Conservation (phyloP, 805 yeast genomes). For the Saccharomyces eubayanus region DNA sequence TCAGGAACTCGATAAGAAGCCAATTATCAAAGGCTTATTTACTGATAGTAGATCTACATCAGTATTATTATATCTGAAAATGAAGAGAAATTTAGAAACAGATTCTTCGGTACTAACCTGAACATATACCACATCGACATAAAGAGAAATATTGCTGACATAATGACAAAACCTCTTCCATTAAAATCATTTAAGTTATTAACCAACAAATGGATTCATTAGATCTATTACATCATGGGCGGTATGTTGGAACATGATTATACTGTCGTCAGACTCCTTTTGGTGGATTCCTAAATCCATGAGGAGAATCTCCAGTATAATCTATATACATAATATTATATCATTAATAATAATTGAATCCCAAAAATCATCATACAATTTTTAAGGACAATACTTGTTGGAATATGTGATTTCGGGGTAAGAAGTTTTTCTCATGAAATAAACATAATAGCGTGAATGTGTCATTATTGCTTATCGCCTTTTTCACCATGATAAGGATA, state of each 20-base stretch:
- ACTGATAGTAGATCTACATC: constrained; percentile 2
- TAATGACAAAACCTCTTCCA: constrained; percentile 2
- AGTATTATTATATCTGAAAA: neutral
- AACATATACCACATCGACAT: constrained; percentile 2
- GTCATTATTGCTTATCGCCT: too few species aligned
- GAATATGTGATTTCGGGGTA: too few species aligned
- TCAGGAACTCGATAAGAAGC: neutral
- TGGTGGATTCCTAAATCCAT: neutral
- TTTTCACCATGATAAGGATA: too few species aligned
- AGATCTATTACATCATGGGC: neutral
- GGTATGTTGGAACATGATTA: neutral
- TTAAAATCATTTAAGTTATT: neutral
- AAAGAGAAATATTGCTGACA: constrained; percentile 1
- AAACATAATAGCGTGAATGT: too few species aligned
- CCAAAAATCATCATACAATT: too few species aligned
- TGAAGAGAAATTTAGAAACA: constrained; percentile 1
- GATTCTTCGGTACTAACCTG: constrained; percentile 4
- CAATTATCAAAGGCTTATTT: neutral
- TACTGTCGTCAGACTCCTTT: neutral
- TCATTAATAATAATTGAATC: too few species aligned
- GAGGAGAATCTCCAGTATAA: neutral
- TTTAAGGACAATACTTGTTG: too few species aligned
- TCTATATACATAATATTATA: too few species aligned
- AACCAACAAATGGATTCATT: neutral
- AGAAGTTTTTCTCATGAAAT: too few species aligned